phyloP scores from a whole-genome alignment of 495 filamentous ascomycete species.

The Penicillium coffeae region DNA sequence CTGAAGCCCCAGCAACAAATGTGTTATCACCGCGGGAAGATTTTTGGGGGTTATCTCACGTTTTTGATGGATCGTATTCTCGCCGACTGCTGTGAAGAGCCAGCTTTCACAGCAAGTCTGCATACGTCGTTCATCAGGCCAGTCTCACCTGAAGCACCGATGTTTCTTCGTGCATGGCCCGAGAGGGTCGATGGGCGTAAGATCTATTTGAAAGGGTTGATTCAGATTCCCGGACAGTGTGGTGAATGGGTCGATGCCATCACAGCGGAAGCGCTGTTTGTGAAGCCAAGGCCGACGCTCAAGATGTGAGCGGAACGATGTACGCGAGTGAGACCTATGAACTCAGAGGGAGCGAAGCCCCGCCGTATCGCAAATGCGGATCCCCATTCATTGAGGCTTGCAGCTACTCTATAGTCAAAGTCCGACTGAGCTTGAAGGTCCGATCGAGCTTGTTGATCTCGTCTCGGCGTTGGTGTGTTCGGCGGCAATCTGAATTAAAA shows the following conservation, averaged over 20 bases:
- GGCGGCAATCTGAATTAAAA: no score
- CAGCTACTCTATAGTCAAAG: no score
- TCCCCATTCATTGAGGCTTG: no score
- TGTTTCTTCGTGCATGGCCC: constrained; percentile 10
- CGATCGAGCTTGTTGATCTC: no score
- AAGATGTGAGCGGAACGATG: not conserved
- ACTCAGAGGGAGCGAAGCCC: no score
- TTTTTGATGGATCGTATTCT: constrained; percentile 11
- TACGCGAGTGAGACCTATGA: no score
- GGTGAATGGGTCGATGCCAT: constrained; percentile 5
- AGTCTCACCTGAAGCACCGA: constrained; percentile 1
- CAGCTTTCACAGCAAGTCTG: constrained; percentile 8
- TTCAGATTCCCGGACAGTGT: constrained; percentile 3
- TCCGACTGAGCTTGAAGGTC: no score
- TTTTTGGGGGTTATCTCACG: constrained; percentile 9
- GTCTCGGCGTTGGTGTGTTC: no score
- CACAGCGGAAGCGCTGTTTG: constrained; percentile 5
- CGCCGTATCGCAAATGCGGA: no score
- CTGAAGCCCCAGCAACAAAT: constrained; percentile 9
- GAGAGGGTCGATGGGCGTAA: constrained; percentile 11
- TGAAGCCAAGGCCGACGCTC: constrained; percentile 3
- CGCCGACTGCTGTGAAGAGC: constrained; percentile 8
- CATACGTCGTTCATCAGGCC: constrained; percentile 4
- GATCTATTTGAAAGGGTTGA: constrained; percentile 4
- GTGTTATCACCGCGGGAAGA: constrained; percentile 9